Conservation (phyloP, 2,329 filamentous ascomycete genomes). For the Lachnellula hyalina region DNA sequence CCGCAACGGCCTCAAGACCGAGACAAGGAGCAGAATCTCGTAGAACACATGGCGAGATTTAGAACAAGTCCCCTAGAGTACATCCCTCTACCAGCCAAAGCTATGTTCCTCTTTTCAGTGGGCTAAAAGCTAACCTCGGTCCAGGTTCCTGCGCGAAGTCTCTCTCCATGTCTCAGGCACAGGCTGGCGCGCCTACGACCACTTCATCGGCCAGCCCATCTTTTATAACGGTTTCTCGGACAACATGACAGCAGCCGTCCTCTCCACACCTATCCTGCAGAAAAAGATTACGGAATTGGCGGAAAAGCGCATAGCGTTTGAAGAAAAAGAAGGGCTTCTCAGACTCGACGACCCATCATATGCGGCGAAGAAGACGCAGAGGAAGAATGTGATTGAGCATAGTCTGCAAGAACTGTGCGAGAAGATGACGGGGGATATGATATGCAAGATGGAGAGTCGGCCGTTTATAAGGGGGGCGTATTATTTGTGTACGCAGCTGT, state of each 20-base stretch:
- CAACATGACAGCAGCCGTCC: conserved; percentile 74
- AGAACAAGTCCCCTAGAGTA: conserved; percentile 61
- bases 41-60: conserved; percentile 84
- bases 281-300: conserved; percentile 72
- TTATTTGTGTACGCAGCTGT: conserved; percentile 78
- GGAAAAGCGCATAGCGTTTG: conserved; percentile 64
- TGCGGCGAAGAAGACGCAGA: conserved; percentile 45
- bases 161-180: conserved; percentile 88
- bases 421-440: conserved; percentile 88
- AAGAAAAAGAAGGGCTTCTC: conserved; percentile 69
- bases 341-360: conserved; percentile 51
- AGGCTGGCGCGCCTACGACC: conserved; percentile 92
- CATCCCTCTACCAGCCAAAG: conserved; percentile 15
- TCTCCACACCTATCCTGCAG: conserved; percentile 71
- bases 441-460: conserved; percentile 98
- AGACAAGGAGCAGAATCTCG: conserved; percentile 62
- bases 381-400: conserved; percentile 61
- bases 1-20: conserved; percentile 38
- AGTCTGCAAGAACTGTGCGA: conserved; percentile 77
- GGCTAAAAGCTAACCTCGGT: conserved; percentile 2
- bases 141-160: conserved; percentile 85
- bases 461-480: conserved; percentile 88
- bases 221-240: conserved; percentile 92
- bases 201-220: conserved; percentile 83
- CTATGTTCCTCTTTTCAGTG: neutral